Base-by-base conservation (phyloP, 2,329 filamentous ascomycete genomes). In the Colletotrichum caudatum region DNA sequence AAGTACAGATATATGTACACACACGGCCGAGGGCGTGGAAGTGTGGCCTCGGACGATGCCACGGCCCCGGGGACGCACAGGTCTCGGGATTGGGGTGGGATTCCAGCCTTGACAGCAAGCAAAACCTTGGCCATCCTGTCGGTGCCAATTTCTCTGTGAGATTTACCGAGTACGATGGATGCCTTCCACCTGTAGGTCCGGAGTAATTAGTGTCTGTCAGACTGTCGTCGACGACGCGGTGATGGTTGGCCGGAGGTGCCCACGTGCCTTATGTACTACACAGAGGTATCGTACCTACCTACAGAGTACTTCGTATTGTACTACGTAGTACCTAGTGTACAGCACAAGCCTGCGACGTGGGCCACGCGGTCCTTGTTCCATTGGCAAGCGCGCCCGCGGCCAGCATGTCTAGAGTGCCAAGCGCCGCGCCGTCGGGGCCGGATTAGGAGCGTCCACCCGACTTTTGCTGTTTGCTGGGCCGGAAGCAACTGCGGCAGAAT, bases 391-490 rank as follows among this genome's bases (percentile, higher is more conserved):
- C 39, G 51, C 66, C 58, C 46, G 46, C 37, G 18, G 61, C n/a
- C 23, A 54, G 48, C 37, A 51, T 39, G 48, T 41, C 33, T 26
- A 50, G 58, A 51, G 29, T 68, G 68, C 65, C 65, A 71, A 71
- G 65, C 69, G 37, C 65, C 59, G 69, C 23, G 59, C 69, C 23
- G 53, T 54, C 69, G 69, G 69, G 54, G 57, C 65, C 65, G 69
- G 69, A 71, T 71, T 67, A 39, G 59, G 69, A 71, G 69, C 59
- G 69, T 71, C 59, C 65, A 69, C 29, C 69, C 68, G 68, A 66
- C 18, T 51, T 35, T 29, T 29, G 59, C 35, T 63, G 33, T n/a
- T n/a, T 53, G 41, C 48, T 63, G 60, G 48, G 12, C 61, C 48
- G 50, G 23, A 58, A 41, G 64, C 6, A 20, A 29, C 59, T 35